These are phyloP conservation scores for Lepiota brunneoincarnata DNA, from an alignment of 768 basidiomycete species.

Conservation along the genomic window DNA sequence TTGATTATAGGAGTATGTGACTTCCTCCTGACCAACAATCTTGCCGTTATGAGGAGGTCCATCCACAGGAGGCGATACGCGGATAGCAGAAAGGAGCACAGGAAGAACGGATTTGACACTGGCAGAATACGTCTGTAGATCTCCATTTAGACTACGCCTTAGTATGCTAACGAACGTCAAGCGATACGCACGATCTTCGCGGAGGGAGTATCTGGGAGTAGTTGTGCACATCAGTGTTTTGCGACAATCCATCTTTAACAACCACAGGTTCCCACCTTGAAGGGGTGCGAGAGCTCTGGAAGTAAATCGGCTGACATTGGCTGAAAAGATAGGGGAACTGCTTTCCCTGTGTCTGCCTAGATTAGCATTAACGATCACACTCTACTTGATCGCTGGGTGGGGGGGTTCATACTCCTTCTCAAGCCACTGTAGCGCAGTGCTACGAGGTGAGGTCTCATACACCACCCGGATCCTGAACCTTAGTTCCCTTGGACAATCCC, in stretches of 20 bases:
- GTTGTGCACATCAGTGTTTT: background rate
- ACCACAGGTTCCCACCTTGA: conserved; percentile 75
- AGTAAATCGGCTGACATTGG: conserved; percentile 91
- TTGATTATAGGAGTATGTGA: conserved; percentile 78
- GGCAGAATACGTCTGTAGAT: conserved; percentile 78
- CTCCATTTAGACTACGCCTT: background rate
- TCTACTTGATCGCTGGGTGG: conserved; percentile 1
- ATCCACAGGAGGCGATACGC: conserved; percentile 70
- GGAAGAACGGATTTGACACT: conserved; percentile 76
- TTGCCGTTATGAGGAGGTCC: conserved; percentile 75
- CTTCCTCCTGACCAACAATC: conserved; percentile 66
- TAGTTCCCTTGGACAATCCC: conserved; percentile 38
- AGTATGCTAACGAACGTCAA: background rate
- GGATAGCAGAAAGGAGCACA: conserved; percentile 80
- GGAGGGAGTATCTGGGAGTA: conserved; percentile 69
- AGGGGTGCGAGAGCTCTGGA: conserved; percentile 76
- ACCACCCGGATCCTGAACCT: conserved; percentile 53
- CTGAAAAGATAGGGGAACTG: conserved; percentile 85
- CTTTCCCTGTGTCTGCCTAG: conserved; percentile 84
- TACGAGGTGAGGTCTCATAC: conserved; percentile 73
- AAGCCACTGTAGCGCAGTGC: conserved; percentile 86
- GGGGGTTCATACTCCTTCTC: conserved; percentile 62
- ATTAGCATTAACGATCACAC: background rate
- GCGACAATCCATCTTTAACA: background rate
- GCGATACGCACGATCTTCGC: conserved; percentile 67